Conservation (phyloP, 2,329 filamentous ascomycete genomes). For the Arachnomyces sp. region DNA sequence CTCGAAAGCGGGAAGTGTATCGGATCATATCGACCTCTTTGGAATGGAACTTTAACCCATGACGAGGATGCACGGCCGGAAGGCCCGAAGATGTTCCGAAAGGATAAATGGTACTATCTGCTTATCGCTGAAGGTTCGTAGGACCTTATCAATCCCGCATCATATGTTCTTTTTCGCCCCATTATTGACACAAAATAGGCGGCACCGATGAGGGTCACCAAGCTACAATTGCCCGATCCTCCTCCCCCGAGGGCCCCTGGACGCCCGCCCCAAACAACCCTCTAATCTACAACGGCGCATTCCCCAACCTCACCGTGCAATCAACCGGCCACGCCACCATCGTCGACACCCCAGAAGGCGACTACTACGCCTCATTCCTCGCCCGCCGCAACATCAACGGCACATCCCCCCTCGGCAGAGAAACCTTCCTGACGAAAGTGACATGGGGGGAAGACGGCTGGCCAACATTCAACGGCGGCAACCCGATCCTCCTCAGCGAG, state of each 20-base stretch:
- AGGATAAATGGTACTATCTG: constrained; percentile 48
- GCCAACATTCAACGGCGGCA: constrained; percentile 21
- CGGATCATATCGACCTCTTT: too few species aligned
- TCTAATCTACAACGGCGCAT: constrained; percentile 41
- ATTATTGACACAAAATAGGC: constrained; percentile 12
- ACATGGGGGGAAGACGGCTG: constrained; percentile 55
- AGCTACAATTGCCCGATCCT: constrained; percentile 37
- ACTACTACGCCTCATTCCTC: constrained; percentile 49
- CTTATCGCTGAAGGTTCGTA: constrained; percentile 41
- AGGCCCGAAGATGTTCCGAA: constrained; percentile 49
- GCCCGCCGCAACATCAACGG: constrained; percentile 47
- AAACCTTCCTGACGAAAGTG: constrained; percentile 53
- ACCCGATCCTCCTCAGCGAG: too few species aligned
- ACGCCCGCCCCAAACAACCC: constrained; percentile 41
- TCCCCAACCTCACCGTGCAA: constrained; percentile 44
- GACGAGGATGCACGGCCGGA: constrained; percentile 28
- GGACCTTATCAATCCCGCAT: too few species aligned
- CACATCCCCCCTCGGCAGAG: constrained; percentile 47
- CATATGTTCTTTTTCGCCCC: too few species aligned
- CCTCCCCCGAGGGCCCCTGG: constrained; percentile 26
- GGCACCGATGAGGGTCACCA: constrained; percentile 45
- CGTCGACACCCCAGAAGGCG: constrained; percentile 48
- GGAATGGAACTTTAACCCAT: too few species aligned
- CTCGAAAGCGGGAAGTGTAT: too few species aligned
- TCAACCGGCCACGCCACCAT: constrained; percentile 49